Base-by-base conservation (phyloP, 495 filamentous ascomycete genomes). In the Penicillium cinerascens region DNA sequence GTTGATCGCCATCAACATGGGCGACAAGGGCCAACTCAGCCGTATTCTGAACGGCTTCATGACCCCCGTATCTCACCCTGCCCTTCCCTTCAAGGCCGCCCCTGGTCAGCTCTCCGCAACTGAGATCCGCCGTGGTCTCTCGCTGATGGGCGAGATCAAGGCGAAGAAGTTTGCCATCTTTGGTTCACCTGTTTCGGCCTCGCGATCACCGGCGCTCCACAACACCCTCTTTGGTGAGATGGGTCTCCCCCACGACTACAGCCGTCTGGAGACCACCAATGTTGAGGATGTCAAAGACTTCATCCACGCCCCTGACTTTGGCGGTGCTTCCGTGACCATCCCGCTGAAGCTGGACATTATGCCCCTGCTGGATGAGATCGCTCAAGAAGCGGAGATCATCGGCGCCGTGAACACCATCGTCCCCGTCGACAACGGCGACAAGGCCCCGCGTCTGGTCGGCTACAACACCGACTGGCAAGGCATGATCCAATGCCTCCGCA, bases 391-490 rank as follows among this genome's bases (percentile, higher is more conserved):
- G 15, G 79, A 79, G 51, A 71, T 83, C 46, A 97, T 97, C 58
- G 93, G 93, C 20, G 93, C 93, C 9, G 87, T 99, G 56, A 99
- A 99, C 75, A 99, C 93, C 38, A 85, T 99, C 64, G 82, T 96
- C 44, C 81, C 83, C 5, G 63, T 72, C 15, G 29, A 54, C 21
- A 56, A 63, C 26, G 56, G 64, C 20, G 51, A 66, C 49, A 59
- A 71, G 38, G 67, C 76, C 10, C 73, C 72, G 10, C 80, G 72
- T 6, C 80, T 96, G 4, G 66, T 87, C 42, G 93, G 93, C 15
- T 87, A 89, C 62, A 99, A 99, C 74, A 97, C 92, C 18, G 93
- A 99, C 76, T 99, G 92, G 91, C 79, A 83, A 57, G 93, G 93
- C 41, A 99, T 99, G 85, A 82, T 84, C 11, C 79, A 82, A 46